A percentile compares a stretch with the other conserved stretches of the same genome.
These are phyloP conservation scores for Microstegium vimineum DNA, from an alignment of 176 grass and related monocot species.

Conservation along the genomic window DNA sequence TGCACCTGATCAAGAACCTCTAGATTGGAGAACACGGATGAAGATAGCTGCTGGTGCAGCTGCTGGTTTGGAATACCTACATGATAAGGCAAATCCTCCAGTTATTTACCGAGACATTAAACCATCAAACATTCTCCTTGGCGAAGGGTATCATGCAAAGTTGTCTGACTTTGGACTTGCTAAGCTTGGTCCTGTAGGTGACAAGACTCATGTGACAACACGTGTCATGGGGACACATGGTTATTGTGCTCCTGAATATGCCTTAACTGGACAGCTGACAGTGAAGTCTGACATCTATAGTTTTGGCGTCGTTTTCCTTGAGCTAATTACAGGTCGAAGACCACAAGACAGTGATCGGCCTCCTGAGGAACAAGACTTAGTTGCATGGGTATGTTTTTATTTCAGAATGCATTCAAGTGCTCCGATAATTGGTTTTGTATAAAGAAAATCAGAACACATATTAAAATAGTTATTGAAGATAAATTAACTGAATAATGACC, in stretches of 20 bases:
- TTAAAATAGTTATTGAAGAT: not conserved
- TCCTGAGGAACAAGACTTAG: constrained; percentile 56
- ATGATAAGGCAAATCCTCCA: constrained; percentile 55
- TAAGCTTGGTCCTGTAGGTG: constrained; percentile 73
- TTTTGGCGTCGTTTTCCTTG: constrained; percentile 81
- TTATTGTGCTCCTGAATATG: constrained; percentile 86
- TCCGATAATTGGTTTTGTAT: not conserved
- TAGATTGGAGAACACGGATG: constrained; percentile 82
- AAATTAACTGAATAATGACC: not conserved
- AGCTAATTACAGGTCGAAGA: constrained; percentile 73
- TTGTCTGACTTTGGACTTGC: constrained; percentile 85
- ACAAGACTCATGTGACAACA: constrained; percentile 84
- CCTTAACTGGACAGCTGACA: constrained; percentile 64
- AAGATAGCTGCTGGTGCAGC: constrained; percentile 75
- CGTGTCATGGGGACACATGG: constrained; percentile 81
- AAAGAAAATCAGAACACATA: not conserved
- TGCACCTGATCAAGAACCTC: constrained; percentile 38
- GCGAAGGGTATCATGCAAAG: constrained; percentile 62
- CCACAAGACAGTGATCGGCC: constrained; percentile 47
- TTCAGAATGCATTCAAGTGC: constrained; percentile 23
- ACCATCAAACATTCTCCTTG: constrained; percentile 78
- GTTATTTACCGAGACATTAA: constrained; percentile 89
- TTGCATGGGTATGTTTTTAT: constrained; percentile 64
- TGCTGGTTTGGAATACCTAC: constrained; percentile 71
- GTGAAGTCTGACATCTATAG: constrained; percentile 80